Base-by-base conservation (phyloP, 2,329 filamentous ascomycete species). In the Epichloe festucae region DNA sequence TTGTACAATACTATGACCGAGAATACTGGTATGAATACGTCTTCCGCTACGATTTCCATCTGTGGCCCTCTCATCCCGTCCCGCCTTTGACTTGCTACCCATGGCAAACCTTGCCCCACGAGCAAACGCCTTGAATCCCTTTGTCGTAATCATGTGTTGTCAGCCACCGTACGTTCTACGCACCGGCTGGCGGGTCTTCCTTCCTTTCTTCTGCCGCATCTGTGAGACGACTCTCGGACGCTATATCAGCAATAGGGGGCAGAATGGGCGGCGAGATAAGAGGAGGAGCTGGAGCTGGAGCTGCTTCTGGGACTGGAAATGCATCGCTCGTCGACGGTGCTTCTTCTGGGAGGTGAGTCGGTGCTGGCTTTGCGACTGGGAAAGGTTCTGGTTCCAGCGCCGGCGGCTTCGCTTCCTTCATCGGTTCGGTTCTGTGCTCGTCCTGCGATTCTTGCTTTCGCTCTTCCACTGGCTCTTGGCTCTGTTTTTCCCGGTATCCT, bases 121-220 rank as follows among this genome's bases (percentile, higher is more conserved):
- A 12, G 15, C 27, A 31, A 36, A 23, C 40, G 38, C 31, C 8
- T 7, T 19, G 31, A 11, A 31, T 41, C 3, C n/a, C 46, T 39
- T 19, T 34, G 17, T 39, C 39, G 12, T 42, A 41, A 19, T 31
- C 11, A 31, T 34, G 31, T 27, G 31, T 23, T 7, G 11, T 40
- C 31, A 51, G 52, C 49, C 50, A 41, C 48, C 51, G 50, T 52
- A 50, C 50, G 39, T 54, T 47, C 50, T 58, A 57, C 47, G 46
- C 55, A 47, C 52, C 46, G 49, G 51, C 54, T 38, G 52, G 44
- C 48, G 23, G 52, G 44, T 51, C 52, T 41, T 54, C 53, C 48
- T 48, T 49, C 39, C 44, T 27, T 46, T 48, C 46, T 48, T 55
- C 54, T n/a, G 43, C 49, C 11, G 19, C 42, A 7, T 43, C 47